Evolutionary conservation across 2,329 filamentous ascomycete species (phyloP).

Genomic region (Triangularia verruculosa): DNA sequence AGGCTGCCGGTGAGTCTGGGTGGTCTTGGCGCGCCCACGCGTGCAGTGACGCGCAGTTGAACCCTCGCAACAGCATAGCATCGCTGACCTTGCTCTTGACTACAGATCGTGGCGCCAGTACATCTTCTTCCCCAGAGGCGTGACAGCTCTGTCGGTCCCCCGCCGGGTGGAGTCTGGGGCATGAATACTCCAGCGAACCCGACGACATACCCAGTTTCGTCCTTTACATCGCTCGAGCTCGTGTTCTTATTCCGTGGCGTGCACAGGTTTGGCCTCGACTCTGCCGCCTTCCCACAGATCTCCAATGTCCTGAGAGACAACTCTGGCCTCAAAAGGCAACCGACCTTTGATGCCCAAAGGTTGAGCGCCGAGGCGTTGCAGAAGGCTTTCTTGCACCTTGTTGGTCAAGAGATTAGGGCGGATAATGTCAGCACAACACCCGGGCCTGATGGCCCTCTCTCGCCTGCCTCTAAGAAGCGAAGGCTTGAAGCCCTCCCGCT

Average conservation of each 20-base stretch:
- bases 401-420: constrained; percentile 67
- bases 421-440: constrained; percentile 43
- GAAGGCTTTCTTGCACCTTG: constrained; percentile 70
- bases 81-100: neutral
- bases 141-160: constrained; percentile 34
- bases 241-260: constrained; percentile 36
- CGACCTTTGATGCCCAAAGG: constrained; percentile 68
- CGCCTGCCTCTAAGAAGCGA: constrained; percentile 65
- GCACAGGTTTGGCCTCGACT: constrained; percentile 31
- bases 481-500: constrained; percentile 66
- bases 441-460: constrained; percentile 45
- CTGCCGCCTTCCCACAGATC: constrained; percentile 35
- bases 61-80: neutral
- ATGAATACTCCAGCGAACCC: constrained; percentile 32
- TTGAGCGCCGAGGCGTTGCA: constrained; percentile 75
- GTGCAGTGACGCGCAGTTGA: neutral
- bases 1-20: constrained; percentile 16
- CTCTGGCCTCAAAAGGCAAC: constrained; percentile 65
- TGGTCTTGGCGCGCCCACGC: neutral
- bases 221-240: constrained; percentile 37
- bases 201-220: constrained; percentile 14
- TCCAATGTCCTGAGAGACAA: constrained; percentile 68
- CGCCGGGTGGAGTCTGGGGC: constrained; percentile 36
- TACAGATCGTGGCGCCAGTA: constrained; percentile 36
- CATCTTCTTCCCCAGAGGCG: constrained; percentile 34